Percentiles rank a stretch among this genome's conserved stretches.
Evolutionary conservation across 2,329 filamentous ascomycete genomes (phyloP).

Genomic region (Cercospora brassicicola): DNA sequence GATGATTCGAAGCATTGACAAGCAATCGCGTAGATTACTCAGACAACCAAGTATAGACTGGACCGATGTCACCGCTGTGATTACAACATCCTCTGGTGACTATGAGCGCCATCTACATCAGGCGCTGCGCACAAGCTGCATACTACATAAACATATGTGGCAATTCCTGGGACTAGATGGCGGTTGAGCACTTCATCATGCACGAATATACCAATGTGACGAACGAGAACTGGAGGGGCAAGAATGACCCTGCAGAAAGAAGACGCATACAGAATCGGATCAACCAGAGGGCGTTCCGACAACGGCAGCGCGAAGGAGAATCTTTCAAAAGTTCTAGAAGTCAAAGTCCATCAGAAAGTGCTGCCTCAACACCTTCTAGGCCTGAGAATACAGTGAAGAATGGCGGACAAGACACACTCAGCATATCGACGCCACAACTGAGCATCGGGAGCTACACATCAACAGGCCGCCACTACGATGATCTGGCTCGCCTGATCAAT

Average conservation of each 20-base stretch:
- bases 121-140: background rate
- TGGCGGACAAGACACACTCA: background rate
- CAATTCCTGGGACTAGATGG: background rate
- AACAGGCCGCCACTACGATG: constrained; percentile 28
- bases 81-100: background rate
- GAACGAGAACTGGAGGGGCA: constrained; percentile 38
- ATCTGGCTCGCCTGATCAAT: constrained; percentile 37
- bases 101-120: background rate
- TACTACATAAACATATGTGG: background rate
- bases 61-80: background rate
- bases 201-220: constrained; percentile 2
- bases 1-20: background rate
- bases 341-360: constrained; percentile 18
- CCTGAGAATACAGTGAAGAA: constrained; percentile 3
- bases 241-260: constrained; percentile 36
- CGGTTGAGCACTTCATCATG: background rate
- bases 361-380: constrained; percentile 10
- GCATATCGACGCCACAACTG: background rate
- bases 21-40: constrained; percentile 1
- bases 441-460: background rate
- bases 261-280: constrained; percentile 37
- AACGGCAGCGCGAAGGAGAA: constrained; percentile 34
- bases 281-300: constrained; percentile 38
- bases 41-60: constrained; percentile 4
- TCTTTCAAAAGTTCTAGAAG: constrained; percentile 30